Conservation (phyloP, 2,329 filamentous ascomycete species). For the Monosporascus sp. region DNA sequence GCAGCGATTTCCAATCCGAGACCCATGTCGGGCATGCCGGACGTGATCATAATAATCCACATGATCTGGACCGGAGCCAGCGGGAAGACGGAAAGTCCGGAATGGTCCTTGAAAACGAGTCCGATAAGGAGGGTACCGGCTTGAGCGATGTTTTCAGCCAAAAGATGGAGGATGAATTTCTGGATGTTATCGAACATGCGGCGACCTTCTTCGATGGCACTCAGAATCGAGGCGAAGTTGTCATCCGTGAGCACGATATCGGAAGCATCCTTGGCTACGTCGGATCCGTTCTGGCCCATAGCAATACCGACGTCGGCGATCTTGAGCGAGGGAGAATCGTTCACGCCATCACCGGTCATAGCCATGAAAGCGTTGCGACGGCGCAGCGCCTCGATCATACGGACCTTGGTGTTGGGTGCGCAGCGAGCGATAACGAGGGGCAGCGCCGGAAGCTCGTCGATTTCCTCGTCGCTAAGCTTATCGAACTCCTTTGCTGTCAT, state of each 20-base stretch:
- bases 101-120: conserved; percentile 64
- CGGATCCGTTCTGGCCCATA: conserved; percentile 60
- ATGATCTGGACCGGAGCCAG: conserved; percentile 72
- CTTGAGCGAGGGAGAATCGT: conserved; percentile 59
- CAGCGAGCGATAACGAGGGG: conserved; percentile 60
- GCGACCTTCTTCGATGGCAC: conserved; percentile 58
- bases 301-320: conserved; percentile 61
- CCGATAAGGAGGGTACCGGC: conserved; percentile 66
- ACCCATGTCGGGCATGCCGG: conserved; percentile 71
- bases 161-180: conserved; percentile 63
- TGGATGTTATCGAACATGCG: conserved; percentile 64
- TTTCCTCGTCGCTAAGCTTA: conserved; percentile 51
- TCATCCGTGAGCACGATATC: conserved; percentile 61
- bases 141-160: conserved; percentile 68
- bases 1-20: conserved; percentile 68
- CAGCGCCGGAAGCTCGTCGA: conserved; percentile 53
- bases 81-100: conserved; percentile 65
- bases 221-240: conserved; percentile 61
- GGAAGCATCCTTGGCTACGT: conserved; percentile 35
- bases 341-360: conserved; percentile 64
- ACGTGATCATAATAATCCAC: conserved; percentile 80
- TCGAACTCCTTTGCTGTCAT: conserved; percentile 58
- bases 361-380: conserved; percentile 53
- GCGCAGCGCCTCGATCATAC: conserved; percentile 64
- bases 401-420: conserved; percentile 61